Evolutionary conservation across 2,329 filamentous ascomycete genomes (phyloP), one percentile per base, ranked within the genome.

Genomic region (Sclerotinia trifoliorum): DNA sequence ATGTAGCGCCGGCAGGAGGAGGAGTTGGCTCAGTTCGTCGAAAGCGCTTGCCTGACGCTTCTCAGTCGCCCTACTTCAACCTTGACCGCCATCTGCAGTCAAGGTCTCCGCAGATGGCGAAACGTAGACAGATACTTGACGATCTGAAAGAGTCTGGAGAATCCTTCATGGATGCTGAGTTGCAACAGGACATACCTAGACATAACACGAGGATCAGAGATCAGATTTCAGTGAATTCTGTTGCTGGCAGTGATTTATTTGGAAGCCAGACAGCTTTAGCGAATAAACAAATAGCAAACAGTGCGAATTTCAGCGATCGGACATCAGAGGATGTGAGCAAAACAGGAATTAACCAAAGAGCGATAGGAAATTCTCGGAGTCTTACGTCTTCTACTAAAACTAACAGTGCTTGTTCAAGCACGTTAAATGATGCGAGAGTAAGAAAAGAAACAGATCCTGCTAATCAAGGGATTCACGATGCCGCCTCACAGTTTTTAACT

Each of bases 11-110:
- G 26, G 21, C 29, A 17, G 7, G 57, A 49, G 62, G 67, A 8
- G 51, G 60, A 17, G 15, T 35, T n/a, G 55, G 44, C 19, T 44
- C 63, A 15, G 70, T 66, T 29, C 55, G 32, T 61, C 70, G 66
- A 44, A 71, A 65, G 60, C 74, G 70, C 39, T 24, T 76, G 11
- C 74, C 72, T 39, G 75, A 77, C 55, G 69, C 67, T 10, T 72
- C 74, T 1, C 55, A 68, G 8, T 76, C 73, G 11, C 70, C 74
- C 19, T 77, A 77, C 57, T 76, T 78, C 51, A 69, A 70, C 11
- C 69, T 78, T 17, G 73, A 76, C 48, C 71, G 69, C 3, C 73
- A 76, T 60, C 64, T 76, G 21, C 44, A 69, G 35, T 63, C 48
- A 19, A 72, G 65, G 51, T 32, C 52, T n/a, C 60, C 68, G 8